Percentiles rank a stretch among this genome's conserved stretches.
Evolutionary conservation across 139 green algal species (phyloP).

Genomic region (Coccomyxa sp.): DNA sequence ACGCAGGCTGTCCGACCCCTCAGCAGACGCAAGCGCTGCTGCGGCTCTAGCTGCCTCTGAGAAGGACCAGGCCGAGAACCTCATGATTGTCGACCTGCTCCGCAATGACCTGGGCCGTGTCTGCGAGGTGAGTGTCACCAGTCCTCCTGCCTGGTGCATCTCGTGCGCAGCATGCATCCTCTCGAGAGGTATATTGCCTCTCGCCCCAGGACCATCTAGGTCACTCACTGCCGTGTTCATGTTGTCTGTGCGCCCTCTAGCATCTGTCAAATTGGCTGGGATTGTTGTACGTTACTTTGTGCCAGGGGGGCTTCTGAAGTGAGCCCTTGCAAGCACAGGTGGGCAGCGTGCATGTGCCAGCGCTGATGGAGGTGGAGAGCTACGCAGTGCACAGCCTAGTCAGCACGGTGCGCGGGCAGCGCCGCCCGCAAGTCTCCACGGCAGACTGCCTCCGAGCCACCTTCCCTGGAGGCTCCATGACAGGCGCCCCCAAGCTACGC

Average conservation of each 20-base stretch:
- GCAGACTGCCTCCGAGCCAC: constrained; percentile 74
- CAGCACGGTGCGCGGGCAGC: constrained; percentile 79
- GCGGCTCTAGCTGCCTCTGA: constrained; percentile 51
- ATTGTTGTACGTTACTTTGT: too few species aligned
- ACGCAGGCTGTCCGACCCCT: constrained; percentile 28
- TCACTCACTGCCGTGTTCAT: too few species aligned
- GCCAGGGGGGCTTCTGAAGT: too few species aligned
- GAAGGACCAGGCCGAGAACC: constrained; percentile 97
- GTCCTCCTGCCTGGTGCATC: too few species aligned
- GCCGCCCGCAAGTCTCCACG: constrained; percentile 13
- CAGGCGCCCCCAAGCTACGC: constrained; percentile 82
- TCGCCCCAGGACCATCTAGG: too few species aligned
- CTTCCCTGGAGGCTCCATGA: constrained; percentile 97
- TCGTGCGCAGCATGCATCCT: too few species aligned
- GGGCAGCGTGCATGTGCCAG: constrained; percentile 85
- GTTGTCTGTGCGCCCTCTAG: neutral
- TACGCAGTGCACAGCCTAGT: constrained; percentile 95
- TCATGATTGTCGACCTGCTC: constrained; percentile 99
- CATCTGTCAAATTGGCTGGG: too few species aligned
- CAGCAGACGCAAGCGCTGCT: constrained; percentile 53
- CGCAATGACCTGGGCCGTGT: constrained; percentile 93
- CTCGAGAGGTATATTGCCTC: too few species aligned
- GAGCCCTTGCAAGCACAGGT: constrained; percentile 33
- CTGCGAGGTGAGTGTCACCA: constrained; percentile 37
- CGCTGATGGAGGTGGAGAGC: constrained; percentile 90